phyloP scores from a whole-genome alignment of 305 asterid species.

The Fraxinus dipetala region DNA sequence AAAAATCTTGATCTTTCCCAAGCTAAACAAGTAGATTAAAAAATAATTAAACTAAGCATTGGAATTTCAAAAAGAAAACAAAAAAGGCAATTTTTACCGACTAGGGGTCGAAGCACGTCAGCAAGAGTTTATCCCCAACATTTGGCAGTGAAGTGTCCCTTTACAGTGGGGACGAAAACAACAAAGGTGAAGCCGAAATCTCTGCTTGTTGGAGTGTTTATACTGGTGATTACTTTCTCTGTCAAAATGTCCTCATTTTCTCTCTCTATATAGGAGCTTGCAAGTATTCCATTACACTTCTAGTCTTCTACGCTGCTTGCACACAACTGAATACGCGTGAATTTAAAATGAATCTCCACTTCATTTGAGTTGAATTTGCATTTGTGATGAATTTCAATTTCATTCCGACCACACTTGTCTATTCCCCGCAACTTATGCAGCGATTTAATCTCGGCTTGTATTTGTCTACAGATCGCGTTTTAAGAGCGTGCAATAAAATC shows the following conservation, averaged over 20 bases:
- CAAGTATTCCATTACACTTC: background rate
- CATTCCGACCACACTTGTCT: conserved; percentile 62
- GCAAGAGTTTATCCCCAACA: conserved; percentile 33
- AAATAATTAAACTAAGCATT: background rate
- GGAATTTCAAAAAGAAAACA: background rate
- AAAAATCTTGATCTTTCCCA: background rate
- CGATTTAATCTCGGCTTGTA: conserved; percentile 38
- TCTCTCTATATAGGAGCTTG: conserved; percentile 27
- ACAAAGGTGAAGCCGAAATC: conserved; percentile 11
- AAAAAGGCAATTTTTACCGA: conserved; percentile 26
- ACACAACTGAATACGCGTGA: conserved; percentile 51
- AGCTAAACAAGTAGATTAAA: conserved; percentile 5
- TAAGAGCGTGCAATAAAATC: conserved; percentile 26
- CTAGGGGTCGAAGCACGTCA: conserved; percentile 28
- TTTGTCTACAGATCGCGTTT: conserved; percentile 16
- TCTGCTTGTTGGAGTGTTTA: conserved; percentile 5
- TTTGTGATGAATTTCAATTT: conserved; percentile 51
- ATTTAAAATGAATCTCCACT: conserved; percentile 56
- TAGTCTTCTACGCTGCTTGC: background rate
- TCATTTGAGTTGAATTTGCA: conserved; percentile 47
- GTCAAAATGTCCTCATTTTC: conserved; percentile 19
- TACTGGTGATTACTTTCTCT: conserved; percentile 21
- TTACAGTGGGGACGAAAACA: conserved; percentile 17
- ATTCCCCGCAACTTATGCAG: conserved; percentile 70
- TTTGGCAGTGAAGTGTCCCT: conserved; percentile 20